Evolutionary conservation across 2,329 filamentous ascomycete genomes (phyloP), one percentile per base, ranked within the genome.

Genomic region (Colletotrichum sp.): DNA sequence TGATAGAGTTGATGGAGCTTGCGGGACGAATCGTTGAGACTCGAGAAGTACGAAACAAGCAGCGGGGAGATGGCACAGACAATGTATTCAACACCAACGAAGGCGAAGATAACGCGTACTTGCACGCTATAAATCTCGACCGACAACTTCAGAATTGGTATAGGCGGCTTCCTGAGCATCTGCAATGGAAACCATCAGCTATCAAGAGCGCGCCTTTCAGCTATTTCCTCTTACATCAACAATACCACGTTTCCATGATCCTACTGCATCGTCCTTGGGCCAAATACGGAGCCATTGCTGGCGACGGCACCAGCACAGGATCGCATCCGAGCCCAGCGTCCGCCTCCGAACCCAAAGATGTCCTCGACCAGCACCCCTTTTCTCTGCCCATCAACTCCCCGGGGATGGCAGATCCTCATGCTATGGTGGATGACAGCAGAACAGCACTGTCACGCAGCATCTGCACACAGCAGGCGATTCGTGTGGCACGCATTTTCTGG

Each of bases 111-210:
- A 86, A 86, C 69, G 87, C 86, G 7, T 90, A 90, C 71, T 82
- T 89, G 3, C 86, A 88, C 44, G 87, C 89, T 78, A 85, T 89
- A 72, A 86, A 87, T 15, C 83, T 90, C 3, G 89, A 91, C 76
- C 86, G 88, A 7, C 88, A 90, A 72, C 86, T 91, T 36, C 89
- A 89, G 77, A 89, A 86, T 75, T 91, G 89, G 89, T 90, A 91
- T 77, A 84, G 87, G 10, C 83, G 88, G 10, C 82, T 91, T 6
- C 89, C 89, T 0, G 88, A 89, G 10, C 83, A 87, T 65, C 84
- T 84, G 79, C 85, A 79, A 28, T 92, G 82, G 89, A 89, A 85
- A 81, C 88, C 82, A 80, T 87, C 82, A 82, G 91, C 83, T 85
- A 90, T 82, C 85, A 89, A 86, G 82, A 85, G 79, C 71, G 91